These are phyloP conservation scores for Carex littledalei DNA, from an alignment of 176 grass and related monocot species.

Conservation along the genomic window DNA sequence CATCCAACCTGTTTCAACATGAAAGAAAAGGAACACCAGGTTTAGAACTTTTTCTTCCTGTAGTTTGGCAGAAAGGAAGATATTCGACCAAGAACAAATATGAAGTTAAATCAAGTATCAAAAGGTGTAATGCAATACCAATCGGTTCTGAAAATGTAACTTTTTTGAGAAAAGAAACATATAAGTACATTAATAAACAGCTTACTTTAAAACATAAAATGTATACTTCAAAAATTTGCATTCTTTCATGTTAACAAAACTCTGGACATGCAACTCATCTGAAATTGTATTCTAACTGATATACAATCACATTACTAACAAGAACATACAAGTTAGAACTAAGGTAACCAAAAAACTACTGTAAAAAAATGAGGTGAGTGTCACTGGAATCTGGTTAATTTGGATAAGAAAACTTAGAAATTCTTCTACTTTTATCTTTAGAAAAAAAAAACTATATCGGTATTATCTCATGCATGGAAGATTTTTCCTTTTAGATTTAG, in stretches of 20 bases:
- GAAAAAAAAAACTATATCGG: neutral
- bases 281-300: neutral
- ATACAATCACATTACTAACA: neutral
- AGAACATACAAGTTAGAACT: neutral
- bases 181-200: neutral
- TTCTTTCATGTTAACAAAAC: too few species aligned
- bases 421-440: neutral
- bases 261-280: too few species aligned
- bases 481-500: neutral
- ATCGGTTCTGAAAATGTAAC: neutral
- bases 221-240: neutral
- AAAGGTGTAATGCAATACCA: neutral
- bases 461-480: neutral
- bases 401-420: neutral
- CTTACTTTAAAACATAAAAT: neutral
- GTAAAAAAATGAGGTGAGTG: neutral
- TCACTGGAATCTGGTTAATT: neutral
- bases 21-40: neutral
- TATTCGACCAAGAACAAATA: neutral
- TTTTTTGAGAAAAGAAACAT: neutral
- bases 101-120: neutral
- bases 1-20: slow-evolving; percentile 86
- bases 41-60: neutral
- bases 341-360: neutral
- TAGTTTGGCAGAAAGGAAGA: neutral